Conservation (phyloP, 2,329 filamentous ascomycete genomes). For the Triangularia verruculosa region DNA sequence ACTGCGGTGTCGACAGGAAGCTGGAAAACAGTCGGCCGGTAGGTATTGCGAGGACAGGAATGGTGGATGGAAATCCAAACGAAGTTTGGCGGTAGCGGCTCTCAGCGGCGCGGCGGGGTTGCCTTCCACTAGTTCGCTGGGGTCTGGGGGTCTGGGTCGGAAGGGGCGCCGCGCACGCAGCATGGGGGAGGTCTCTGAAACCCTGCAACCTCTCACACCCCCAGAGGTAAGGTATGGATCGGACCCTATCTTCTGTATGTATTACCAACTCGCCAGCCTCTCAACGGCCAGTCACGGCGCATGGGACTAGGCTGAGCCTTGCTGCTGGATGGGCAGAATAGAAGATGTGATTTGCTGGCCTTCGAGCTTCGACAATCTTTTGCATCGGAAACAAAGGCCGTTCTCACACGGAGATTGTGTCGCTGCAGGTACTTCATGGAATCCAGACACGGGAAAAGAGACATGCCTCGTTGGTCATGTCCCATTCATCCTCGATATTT, state of each 20-base stretch:
- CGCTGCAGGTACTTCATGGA: not conserved
- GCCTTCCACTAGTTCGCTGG: slow-evolving; percentile 1
- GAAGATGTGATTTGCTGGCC: not conserved
- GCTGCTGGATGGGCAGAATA: not conserved
- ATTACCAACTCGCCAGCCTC: not conserved
- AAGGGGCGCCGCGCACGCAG: slow-evolving; percentile 10
- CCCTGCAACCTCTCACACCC: slow-evolving; percentile 9
- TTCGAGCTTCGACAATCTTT: not conserved
- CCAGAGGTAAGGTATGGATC: not conserved
- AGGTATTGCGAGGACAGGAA: slow-evolving; percentile 2
- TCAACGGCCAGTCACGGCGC: not conserved
- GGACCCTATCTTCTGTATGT: no score
- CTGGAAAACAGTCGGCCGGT: slow-evolving; percentile 12
- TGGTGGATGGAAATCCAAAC: slow-evolving; percentile 14
- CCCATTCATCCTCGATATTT: not conserved
- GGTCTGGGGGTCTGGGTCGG: slow-evolving; percentile 3
- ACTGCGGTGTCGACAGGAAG: slow-evolving; percentile 8
- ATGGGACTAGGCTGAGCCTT: not conserved
- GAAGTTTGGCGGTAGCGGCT: slow-evolving; percentile 19
- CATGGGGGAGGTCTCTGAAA: slow-evolving; percentile 9
- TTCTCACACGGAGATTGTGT: not conserved
- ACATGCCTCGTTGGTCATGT: not conserved
- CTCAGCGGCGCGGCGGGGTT: slow-evolving; percentile 23
- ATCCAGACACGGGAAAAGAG: not conserved
- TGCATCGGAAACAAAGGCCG: not conserved